phyloP scores from a whole-genome alignment of 208 protist species.

The Trypanosomatidae sp. region DNA sequence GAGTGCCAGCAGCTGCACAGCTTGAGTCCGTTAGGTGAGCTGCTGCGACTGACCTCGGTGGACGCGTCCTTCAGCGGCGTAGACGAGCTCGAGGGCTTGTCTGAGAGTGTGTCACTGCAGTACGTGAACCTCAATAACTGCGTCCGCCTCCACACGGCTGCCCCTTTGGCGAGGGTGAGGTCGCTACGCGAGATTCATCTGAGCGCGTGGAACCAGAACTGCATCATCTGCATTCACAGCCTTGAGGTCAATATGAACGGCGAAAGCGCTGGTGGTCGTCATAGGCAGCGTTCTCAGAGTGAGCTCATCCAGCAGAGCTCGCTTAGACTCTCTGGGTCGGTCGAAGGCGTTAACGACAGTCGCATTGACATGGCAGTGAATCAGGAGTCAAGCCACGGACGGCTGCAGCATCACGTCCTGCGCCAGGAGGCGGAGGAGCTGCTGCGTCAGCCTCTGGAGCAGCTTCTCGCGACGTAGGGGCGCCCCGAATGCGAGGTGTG shows the following conservation, averaged over 20 bases:
- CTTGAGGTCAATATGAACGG: background rate
- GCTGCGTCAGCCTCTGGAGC: conserved; percentile 12
- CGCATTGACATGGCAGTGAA: conserved; percentile 9
- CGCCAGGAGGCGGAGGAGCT: conserved; percentile 6
- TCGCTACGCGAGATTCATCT: conserved; percentile 25
- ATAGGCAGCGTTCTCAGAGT: background rate
- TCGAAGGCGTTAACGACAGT: background rate
- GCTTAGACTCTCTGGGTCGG: background rate
- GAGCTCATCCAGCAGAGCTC: background rate
- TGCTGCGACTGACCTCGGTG: conserved; percentile 12
- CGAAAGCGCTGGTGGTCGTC: background rate
- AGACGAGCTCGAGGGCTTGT: conserved; percentile 18
- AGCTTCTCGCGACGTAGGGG: conserved; percentile 1
- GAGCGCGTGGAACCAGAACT: conserved; percentile 8
- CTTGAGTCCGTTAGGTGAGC: conserved; percentile 14
- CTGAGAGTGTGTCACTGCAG: conserved; percentile 14
- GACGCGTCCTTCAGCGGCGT: conserved; percentile 22
- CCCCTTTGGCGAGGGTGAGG: conserved; percentile 18
- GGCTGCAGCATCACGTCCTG: conserved; percentile 4
- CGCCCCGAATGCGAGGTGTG: background rate
- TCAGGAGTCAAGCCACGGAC: conserved; percentile 4
- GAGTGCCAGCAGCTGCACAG: conserved; percentile 24
- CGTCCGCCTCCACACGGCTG: conserved; percentile 15
- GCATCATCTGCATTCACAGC: conserved; percentile 16
- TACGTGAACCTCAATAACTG: conserved; percentile 29